Conservation (phyloP, 148 eudicot genomes). For the Vaccinium macrocarpon region DNA sequence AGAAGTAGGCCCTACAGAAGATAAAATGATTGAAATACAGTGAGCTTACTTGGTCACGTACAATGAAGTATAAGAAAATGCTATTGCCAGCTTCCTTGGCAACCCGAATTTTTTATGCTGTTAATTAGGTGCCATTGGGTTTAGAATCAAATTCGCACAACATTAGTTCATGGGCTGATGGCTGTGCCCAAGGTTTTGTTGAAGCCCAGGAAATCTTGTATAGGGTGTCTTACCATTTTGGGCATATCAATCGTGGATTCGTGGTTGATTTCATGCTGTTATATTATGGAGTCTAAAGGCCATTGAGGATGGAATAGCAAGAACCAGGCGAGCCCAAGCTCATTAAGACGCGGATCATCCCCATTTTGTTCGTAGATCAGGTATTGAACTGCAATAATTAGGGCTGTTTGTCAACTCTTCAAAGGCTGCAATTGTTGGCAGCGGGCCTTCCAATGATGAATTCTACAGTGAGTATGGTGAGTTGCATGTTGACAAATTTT, state of each 20-base stretch:
- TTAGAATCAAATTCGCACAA: not conserved
- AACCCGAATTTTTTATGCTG: not conserved
- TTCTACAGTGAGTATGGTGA: not conserved
- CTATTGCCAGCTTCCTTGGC: not conserved
- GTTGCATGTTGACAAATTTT: not conserved
- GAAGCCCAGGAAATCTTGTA: not conserved
- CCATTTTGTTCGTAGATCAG: not conserved
- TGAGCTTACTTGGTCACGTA: not conserved
- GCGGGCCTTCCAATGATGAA: too few relatives aligned
- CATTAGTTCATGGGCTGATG: not conserved
- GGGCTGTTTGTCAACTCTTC: not conserved
- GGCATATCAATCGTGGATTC: not conserved
- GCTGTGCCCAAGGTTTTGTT: not conserved
- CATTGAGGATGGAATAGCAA: not conserved
- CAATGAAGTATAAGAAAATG: not conserved
- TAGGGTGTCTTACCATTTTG: not conserved
- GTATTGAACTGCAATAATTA: not conserved
- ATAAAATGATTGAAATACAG: not conserved
- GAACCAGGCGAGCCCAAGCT: not conserved
- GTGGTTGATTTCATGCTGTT: not conserved
- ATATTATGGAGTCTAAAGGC: not conserved
- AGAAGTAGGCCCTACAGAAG: not conserved
- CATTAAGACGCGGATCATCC: not conserved
- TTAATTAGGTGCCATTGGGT: not conserved
- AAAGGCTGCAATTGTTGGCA: not conserved